A percentile compares a stretch with the other conserved stretches of the same genome.
Evolutionary conservation across 2,329 filamentous ascomycete species (phyloP).

Genomic region (Chaetothyriales sp.): DNA sequence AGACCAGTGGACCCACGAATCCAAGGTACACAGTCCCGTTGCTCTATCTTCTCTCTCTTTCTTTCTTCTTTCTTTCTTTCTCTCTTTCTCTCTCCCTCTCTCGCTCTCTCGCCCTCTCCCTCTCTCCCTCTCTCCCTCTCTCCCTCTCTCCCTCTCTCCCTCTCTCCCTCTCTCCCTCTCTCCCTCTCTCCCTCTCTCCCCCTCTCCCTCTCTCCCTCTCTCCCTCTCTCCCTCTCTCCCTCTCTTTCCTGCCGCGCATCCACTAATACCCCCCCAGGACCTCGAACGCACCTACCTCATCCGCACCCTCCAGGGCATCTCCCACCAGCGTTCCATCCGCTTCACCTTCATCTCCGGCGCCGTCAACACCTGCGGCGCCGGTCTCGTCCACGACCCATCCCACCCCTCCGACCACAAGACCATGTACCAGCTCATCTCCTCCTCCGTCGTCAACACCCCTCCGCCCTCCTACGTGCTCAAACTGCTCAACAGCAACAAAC

Average conservation of each 20-base stretch:
- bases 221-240: constrained; percentile 9
- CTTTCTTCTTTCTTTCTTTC: constrained; percentile 6
- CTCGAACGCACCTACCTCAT: constrained; percentile 94
- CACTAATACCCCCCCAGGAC: constrained; percentile 39
- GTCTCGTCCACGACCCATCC: constrained; percentile 82
- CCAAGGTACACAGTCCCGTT: constrained; percentile 45
- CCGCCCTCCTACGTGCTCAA: constrained; percentile 77
- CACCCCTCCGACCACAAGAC: constrained; percentile 93
- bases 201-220: constrained; percentile 6
- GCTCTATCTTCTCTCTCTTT: constrained; percentile 9
- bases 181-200: constrained; percentile 7
- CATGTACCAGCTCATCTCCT: constrained; percentile 97
- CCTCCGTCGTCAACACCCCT: constrained; percentile 80
- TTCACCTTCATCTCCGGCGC: constrained; percentile 93
- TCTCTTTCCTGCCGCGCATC: background rate
- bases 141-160: constrained; percentile 8
- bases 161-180: constrained; percentile 8
- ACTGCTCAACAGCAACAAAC: constrained; percentile 74
- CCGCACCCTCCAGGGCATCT: constrained; percentile 84
- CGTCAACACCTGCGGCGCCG: constrained; percentile 82
- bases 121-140: constrained; percentile 4
- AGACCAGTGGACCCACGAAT: constrained; percentile 97
- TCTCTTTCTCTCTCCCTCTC: no score
- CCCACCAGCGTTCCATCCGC: constrained; percentile 84
- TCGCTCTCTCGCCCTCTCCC: no score